Percentiles rank a stretch among this genome's conserved stretches.
These are phyloP conservation scores for Syzygium oleosum DNA, from an alignment of 345 rosid species.

Conservation along the genomic window DNA sequence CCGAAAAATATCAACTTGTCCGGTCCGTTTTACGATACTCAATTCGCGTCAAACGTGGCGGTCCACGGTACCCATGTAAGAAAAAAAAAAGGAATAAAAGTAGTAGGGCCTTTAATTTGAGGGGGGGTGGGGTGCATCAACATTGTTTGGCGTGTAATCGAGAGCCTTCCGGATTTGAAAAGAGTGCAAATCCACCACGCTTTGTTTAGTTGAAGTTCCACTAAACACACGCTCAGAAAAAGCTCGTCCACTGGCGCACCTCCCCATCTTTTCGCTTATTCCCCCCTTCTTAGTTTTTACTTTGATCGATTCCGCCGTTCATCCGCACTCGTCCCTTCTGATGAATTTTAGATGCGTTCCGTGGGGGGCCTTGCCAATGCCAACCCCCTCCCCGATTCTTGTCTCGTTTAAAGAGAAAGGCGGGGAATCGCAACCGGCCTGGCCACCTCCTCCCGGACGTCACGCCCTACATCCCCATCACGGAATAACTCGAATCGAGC, in stretches of 20 bases:
- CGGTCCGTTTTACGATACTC: accelerated
- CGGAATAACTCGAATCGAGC: not conserved
- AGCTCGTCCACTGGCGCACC: not conserved
- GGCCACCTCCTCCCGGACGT: no score
- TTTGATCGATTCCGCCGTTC: not conserved
- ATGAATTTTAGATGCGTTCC: not conserved
- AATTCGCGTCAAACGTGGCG: not conserved
- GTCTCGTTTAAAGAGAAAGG: not conserved
- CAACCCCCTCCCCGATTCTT: not conserved
- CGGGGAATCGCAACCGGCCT: not conserved
- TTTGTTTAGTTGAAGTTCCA: not conserved
- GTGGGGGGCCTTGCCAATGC: not conserved
- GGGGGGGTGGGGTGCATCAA: not conserved
- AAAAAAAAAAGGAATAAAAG: not conserved
- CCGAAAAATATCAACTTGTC: not conserved
- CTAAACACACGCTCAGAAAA: not conserved
- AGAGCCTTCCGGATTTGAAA: not conserved
- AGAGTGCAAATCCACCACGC: not conserved
- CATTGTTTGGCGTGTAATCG: not conserved
- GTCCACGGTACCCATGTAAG: no score
- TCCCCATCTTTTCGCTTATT: not conserved
- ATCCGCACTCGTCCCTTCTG: not conserved
- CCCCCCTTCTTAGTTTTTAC: accelerated
- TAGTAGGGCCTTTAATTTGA: not conserved
- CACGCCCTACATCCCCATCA: no score